Percentiles rank a stretch among this genome's conserved stretches.
Evolutionary conservation across 2,329 filamentous ascomycete genomes (phyloP).

Genomic region (Penicillium sclerotigenum): DNA sequence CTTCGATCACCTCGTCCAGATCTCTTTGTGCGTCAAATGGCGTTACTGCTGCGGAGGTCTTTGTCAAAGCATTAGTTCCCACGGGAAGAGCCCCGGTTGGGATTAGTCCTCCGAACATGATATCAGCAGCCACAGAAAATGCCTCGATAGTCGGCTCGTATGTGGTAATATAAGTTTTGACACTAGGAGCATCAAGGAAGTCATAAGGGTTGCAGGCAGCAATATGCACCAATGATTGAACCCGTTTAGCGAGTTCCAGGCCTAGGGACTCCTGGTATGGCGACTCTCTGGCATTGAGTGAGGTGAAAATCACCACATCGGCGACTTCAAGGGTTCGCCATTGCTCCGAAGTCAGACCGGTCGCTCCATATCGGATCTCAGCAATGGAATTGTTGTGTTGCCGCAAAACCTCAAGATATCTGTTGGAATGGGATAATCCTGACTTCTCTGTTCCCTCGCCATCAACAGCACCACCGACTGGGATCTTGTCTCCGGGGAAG

Average conservation of each 20-base stretch:
- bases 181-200: slow-evolving; percentile 37
- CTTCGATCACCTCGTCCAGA: slow-evolving; percentile 26
- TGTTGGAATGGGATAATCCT: slow-evolving; percentile 31
- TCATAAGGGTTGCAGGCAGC: slow-evolving; percentile 47
- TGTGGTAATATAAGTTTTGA: slow-evolving; percentile 44
- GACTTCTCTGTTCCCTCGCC: slow-evolving; percentile 37
- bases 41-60: slow-evolving; percentile 11
- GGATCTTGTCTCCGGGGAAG: slow-evolving; percentile 36
- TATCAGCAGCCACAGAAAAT: slow-evolving; percentile 39
- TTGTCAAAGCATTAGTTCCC: slow-evolving; percentile 14
- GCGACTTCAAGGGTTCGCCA: slow-evolving; percentile 35
- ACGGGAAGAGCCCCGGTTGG: slow-evolving; percentile 40
- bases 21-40: slow-evolving; percentile 26
- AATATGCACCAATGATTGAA: slow-evolving; percentile 36
- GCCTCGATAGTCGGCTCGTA: slow-evolving; percentile 47
- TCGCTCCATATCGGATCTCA: slow-evolving; percentile 36
- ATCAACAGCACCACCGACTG: slow-evolving; percentile 39
- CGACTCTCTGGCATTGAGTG: slow-evolving; percentile 40
- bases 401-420: slow-evolving; percentile 35
- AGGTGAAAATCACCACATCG: slow-evolving; percentile 41
- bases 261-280: slow-evolving; percentile 38
- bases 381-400: slow-evolving; percentile 24
- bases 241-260: slow-evolving; percentile 29
- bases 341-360: slow-evolving; percentile 31
- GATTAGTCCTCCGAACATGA: slow-evolving; percentile 38